Conservation (phyloP, 2,329 filamentous ascomycete species). For the Botryosphaeria dothidea region DNA sequence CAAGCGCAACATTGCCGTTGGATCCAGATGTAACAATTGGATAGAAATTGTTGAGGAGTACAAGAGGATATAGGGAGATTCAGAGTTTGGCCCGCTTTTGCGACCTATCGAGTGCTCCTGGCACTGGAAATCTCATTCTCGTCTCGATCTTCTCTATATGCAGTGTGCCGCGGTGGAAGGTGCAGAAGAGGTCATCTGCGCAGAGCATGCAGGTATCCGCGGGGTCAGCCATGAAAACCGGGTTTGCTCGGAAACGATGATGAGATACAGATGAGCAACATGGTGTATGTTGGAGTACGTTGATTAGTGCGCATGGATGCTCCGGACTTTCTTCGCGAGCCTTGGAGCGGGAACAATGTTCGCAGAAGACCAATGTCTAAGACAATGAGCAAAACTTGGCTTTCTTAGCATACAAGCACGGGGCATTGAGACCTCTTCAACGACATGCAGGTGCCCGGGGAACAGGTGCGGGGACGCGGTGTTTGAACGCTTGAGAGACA, state of each 20-base stretch:
- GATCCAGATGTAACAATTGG: background rate
- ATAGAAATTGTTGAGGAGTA: background rate
- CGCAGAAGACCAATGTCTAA: background rate
- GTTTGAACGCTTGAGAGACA: background rate
- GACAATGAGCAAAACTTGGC: background rate
- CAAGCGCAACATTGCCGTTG: background rate
- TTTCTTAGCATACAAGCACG: background rate
- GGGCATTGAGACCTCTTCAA: background rate
- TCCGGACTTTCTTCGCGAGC: background rate
- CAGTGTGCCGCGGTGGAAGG: background rate
- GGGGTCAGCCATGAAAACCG: background rate
- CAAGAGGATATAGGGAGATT: background rate
- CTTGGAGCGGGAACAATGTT: background rate
- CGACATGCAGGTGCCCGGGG: background rate
- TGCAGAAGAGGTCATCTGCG: conserved; percentile 3
- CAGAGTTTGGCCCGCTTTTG: background rate
- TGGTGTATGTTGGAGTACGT: background rate
- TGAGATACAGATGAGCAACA: background rate
- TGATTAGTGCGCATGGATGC: background rate
- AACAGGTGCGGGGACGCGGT: background rate
- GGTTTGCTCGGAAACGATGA: background rate
- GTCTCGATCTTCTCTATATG: background rate
- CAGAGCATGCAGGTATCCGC: background rate
- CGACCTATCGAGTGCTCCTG: background rate
- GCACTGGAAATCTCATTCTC: background rate